Percentiles rank a stretch among this genome's conserved stretches.
Evolutionary conservation across 2,329 filamentous ascomycete genomes (phyloP).

Genomic region (Periconia digitata): DNA sequence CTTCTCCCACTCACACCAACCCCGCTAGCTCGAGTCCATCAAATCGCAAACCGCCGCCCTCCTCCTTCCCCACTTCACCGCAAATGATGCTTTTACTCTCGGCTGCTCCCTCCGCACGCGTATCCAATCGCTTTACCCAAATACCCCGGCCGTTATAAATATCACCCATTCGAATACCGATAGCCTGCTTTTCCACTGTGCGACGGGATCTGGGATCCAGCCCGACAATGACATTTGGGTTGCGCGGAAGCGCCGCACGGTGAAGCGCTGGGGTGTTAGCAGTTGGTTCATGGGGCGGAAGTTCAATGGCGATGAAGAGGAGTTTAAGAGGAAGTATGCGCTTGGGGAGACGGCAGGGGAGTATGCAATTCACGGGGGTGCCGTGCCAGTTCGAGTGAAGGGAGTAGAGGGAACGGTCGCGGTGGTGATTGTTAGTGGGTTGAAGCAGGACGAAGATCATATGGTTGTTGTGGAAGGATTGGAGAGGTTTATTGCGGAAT

Average conservation of each 20-base stretch:
- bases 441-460: slow-evolving; percentile 80
- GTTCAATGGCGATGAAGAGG: slow-evolving; percentile 64
- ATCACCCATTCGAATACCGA: slow-evolving; percentile 59
- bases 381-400: slow-evolving; percentile 67
- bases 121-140: slow-evolving; percentile 51
- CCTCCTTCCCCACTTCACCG: slow-evolving; percentile 57
- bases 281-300: slow-evolving; percentile 73
- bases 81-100: slow-evolving; percentile 62
- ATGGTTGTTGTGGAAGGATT: slow-evolving; percentile 66
- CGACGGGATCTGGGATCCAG: slow-evolving; percentile 64
- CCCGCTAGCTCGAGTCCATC: slow-evolving; percentile 34
- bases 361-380: slow-evolving; percentile 80
- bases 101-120: slow-evolving; percentile 63
- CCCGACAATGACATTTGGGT: slow-evolving; percentile 70
- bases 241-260: slow-evolving; percentile 69
- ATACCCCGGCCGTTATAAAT: slow-evolving; percentile 60
- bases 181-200: slow-evolving; percentile 67
- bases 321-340: slow-evolving; percentile 66
- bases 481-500: slow-evolving; percentile 1
- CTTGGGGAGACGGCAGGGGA: slow-evolving; percentile 52
- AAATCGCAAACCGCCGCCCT: slow-evolving; percentile 43
- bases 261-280: slow-evolving; percentile 67
- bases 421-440: slow-evolving; percentile 73
- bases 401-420: slow-evolving; percentile 74
- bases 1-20: neutral